Evolutionary conservation across 2,329 filamentous ascomycete species (phyloP).

Genomic region (Dactylellina leptospora): DNA sequence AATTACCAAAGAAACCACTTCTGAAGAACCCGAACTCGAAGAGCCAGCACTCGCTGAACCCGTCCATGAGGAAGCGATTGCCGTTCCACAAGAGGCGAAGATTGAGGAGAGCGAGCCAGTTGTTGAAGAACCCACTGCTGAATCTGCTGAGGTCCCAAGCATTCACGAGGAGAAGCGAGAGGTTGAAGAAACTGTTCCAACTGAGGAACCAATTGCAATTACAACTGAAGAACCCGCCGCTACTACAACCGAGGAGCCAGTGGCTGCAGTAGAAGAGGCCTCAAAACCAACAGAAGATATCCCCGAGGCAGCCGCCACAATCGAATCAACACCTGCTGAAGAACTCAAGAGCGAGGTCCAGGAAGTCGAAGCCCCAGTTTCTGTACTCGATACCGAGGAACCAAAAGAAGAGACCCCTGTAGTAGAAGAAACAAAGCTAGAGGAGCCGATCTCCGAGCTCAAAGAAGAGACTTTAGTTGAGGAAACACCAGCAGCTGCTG

Average conservation of each 20-base stretch:
- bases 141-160: conserved; percentile 8
- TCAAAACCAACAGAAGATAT: conserved; percentile 10
- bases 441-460: background rate
- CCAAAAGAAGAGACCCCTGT: background rate
- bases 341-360: background rate
- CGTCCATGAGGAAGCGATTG: background rate
- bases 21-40: conserved; percentile 9
- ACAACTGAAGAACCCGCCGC: background rate
- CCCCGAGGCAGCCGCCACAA: conserved; percentile 10
- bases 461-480: background rate
- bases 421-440: background rate
- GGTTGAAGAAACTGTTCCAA: conserved; percentile 3
- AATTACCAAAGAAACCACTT: background rate
- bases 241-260: background rate
- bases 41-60: conserved; percentile 6
- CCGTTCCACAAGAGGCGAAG: conserved; percentile 1
- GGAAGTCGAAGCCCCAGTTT: background rate
- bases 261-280: background rate
- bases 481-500: conserved; percentile 1
- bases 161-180: background rate
- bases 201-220: too few relatives aligned
- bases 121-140: background rate
- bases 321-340: background rate
- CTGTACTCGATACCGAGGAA: too few relatives aligned
- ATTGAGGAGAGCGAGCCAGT: background rate